These are phyloP conservation scores for Scytalidium lignicola DNA, from an alignment of 2,329 filamentous ascomycete genomes.

Conservation along the genomic window DNA sequence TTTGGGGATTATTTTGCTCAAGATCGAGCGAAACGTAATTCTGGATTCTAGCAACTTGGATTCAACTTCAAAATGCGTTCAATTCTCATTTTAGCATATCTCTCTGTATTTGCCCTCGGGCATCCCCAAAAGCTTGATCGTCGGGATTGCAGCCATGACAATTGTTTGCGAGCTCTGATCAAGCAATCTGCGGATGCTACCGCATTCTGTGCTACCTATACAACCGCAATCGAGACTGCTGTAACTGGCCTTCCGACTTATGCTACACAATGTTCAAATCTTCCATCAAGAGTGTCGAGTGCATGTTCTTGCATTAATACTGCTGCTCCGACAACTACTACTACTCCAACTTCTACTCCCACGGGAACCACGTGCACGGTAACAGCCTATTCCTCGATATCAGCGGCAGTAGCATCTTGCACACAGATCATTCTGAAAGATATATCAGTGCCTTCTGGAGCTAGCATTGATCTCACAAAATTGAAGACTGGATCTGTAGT, in stretches of 20 bases:
- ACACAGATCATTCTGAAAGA: conserved; percentile 48
- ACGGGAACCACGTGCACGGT: conserved; percentile 42
- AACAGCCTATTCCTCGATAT: conserved; percentile 43
- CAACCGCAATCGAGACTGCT: background rate
- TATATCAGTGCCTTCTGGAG: conserved; percentile 51
- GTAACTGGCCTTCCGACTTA: conserved; percentile 2
- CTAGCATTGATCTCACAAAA: conserved; percentile 50
- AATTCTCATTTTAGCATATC: conserved; percentile 5
- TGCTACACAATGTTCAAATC: conserved; percentile 3
- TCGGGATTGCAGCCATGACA: conserved; percentile 6
- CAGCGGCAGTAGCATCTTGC: conserved; percentile 44
- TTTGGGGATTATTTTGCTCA: no score
- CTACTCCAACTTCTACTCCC: background rate
- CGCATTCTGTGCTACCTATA: conserved; percentile 2
- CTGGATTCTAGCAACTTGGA: background rate
- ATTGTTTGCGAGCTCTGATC: conserved; percentile 7
- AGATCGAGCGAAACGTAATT: no score
- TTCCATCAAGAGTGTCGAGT: conserved; percentile 4
- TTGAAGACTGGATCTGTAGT: conserved; percentile 47
- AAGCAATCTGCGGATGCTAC: background rate
- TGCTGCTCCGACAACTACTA: background rate
- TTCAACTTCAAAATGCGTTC: conserved; percentile 9
- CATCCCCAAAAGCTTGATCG: conserved; percentile 1
- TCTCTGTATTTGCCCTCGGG: conserved; percentile 1
- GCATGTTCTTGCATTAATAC: conserved; percentile 2